Evolutionary conservation across 352 stramenopile species (phyloP), one percentile per base, ranked within the genome.

Genomic region (Phytophthora foliorum): DNA sequence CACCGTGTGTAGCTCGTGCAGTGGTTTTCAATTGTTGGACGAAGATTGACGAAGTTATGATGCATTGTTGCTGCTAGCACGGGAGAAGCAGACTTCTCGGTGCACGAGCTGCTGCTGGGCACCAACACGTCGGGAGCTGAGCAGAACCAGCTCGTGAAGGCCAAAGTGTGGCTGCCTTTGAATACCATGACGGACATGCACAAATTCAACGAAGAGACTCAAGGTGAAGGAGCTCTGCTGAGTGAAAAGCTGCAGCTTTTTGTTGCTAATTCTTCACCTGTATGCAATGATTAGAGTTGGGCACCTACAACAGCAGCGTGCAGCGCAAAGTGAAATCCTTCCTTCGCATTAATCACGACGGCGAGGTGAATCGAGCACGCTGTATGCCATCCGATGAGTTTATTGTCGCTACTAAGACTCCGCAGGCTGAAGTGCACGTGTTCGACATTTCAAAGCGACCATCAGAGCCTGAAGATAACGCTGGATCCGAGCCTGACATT

Each of bases 381-480:
- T 98, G 98, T 85, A 99, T 99, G 96, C 98, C 98, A 16, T 94
- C 97, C 57, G 99, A 99, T 81, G 91, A 98, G 60, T 99, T 99
- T 70, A 87, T 99, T 32, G 94, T 99, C 19, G 98, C 97, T 19
- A 99, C 97, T 54, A 98, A 99, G 70, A 97, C 95, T 13, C 93
- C 97, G n/a, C 81, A 77, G 49, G 82, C 81, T 39, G 88, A 99
- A 45, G 95, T 99, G 48, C 97, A 98, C 74, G 88, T 99, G 45
- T 99, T 99, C 77, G 97, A 99, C 81, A 90, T 99, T 39, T 97
- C 93, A 17, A 99, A 99, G 75, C 97, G 99, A 60, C 84, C 93
- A 10, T 98, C 90, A 29, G 88, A 97, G 63, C 95, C 97, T 2
- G 77, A 84, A 27, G 77, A 93, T 42, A 80, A 81, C 55, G 67